Conservation (phyloP, 768 basidiomycete genomes). For the Exsudoporus frostii region DNA sequence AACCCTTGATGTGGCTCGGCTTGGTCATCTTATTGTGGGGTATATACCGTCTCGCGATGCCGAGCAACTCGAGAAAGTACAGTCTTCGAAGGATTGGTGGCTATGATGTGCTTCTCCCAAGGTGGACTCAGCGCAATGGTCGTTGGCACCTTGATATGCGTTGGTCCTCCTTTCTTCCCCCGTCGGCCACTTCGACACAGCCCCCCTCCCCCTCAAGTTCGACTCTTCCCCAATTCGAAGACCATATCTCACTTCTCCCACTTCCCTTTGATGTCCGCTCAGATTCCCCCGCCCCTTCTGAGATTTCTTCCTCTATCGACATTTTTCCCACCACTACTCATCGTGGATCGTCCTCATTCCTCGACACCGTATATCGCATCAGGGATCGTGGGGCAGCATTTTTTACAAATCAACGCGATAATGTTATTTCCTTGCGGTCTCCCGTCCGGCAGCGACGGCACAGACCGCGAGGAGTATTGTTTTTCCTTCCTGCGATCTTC, state of each 20-base stretch:
- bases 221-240: constrained; percentile 48
- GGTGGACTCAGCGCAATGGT: constrained; percentile 66
- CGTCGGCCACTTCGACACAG: constrained; percentile 38
- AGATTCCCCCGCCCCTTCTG: constrained; percentile 54
- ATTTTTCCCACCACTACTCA: constrained; percentile 38
- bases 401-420: constrained; percentile 39
- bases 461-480: constrained; percentile 61
- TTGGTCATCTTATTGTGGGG: constrained; percentile 69
- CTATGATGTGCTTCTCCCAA: constrained; percentile 77
- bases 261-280: constrained; percentile 59
- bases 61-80: constrained; percentile 58
- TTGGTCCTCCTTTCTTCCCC: constrained; percentile 50
- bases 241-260: constrained; percentile 52
- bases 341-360: constrained; percentile 39
- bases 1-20: constrained; percentile 82
- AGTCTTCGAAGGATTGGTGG: constrained; percentile 60
- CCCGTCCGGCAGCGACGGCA: constrained; percentile 47
- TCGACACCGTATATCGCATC: constrained; percentile 54
- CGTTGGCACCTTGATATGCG: constrained; percentile 71
- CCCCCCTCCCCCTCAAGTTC: constrained; percentile 47
- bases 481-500: constrained; percentile 82
- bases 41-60: constrained; percentile 51
- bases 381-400: constrained; percentile 51
- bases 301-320: constrained; percentile 43
- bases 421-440: constrained; percentile 41